These are phyloP conservation scores for Aspergillus terreus DNA, from an alignment of 2,329 filamentous ascomycete species.

Conservation along the genomic window DNA sequence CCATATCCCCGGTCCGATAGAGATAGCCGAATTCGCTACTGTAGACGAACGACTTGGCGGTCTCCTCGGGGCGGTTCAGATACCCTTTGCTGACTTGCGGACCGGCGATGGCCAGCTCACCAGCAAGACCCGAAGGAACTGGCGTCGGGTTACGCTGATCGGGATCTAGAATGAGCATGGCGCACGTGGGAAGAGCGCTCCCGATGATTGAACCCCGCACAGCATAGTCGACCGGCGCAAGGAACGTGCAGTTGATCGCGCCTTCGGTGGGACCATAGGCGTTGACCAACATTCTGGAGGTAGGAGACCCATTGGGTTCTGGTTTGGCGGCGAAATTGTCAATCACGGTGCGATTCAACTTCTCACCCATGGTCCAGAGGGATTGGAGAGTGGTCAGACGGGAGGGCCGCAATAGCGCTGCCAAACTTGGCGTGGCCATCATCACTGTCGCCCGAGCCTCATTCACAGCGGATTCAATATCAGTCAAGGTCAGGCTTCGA, in stretches of 20 bases:
- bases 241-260: conserved; percentile 25
- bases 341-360: conserved; percentile 29
- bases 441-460: conserved; percentile 33
- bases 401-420: conserved; percentile 28
- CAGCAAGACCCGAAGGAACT: conserved; percentile 39
- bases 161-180: conserved; percentile 27
- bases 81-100: conserved; percentile 30
- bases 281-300: conserved; percentile 25
- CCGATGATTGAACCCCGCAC: conserved; percentile 36
- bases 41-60: conserved; percentile 22
- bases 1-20: conserved; percentile 34
- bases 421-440: conserved; percentile 39
- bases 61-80: conserved; percentile 22
- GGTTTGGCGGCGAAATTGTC: conserved; percentile 24
- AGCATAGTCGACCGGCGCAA: conserved; percentile 17
- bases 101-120: conserved; percentile 43
- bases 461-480: conserved; percentile 24
- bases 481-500: conserved; percentile 25
- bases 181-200: conserved; percentile 32
- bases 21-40: conserved; percentile 45
- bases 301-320: neutral
- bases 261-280: conserved; percentile 34
- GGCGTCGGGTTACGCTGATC: conserved; percentile 25
- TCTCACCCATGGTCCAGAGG: conserved; percentile 35
- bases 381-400: conserved; percentile 22